Conservation (phyloP, 2,329 filamentous ascomycete species). For the Coniosporium tulheliwenetii region DNA sequence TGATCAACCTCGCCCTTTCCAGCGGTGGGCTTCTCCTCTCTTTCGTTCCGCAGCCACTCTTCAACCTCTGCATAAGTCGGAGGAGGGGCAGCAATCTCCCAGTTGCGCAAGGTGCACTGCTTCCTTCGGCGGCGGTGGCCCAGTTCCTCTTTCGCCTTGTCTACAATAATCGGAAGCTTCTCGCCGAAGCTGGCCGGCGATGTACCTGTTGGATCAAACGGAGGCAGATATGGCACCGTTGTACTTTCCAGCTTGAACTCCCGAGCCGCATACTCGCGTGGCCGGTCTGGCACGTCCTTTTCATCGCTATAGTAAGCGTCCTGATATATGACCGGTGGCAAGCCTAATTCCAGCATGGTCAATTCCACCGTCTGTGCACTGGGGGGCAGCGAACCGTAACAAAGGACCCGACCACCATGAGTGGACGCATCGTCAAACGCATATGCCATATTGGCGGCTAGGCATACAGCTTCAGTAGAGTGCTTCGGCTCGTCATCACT, state of each 20-base stretch:
- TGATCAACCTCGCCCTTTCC: constrained; percentile 12
- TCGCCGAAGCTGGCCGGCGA: constrained; percentile 41
- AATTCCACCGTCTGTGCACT: constrained; percentile 29
- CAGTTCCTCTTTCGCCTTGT: constrained; percentile 36
- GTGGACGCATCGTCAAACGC: constrained; percentile 7
- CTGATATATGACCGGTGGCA: constrained; percentile 63
- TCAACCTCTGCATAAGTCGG: constrained; percentile 56
- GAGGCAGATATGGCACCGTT: constrained; percentile 63
- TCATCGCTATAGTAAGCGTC: constrained; percentile 77
- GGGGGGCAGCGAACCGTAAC: constrained; percentile 25
- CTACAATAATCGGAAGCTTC: constrained; percentile 28
- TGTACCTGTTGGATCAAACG: constrained; percentile 52
- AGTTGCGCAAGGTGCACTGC: constrained; percentile 48
- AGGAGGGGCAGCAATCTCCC: constrained; percentile 61
- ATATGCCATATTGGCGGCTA: constrained; percentile 7
- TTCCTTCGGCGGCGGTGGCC: constrained; percentile 36
- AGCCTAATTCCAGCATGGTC: constrained; percentile 40
- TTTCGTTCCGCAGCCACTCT: constrained; percentile 43
- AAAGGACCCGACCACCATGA: constrained; percentile 10
- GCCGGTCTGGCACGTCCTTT: constrained; percentile 60
- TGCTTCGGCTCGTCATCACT: not conserved
- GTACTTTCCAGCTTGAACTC: constrained; percentile 67
- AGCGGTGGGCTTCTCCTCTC: constrained; percentile 6
- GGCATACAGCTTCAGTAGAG: not conserved
- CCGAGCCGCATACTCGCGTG: constrained; percentile 72